Evolutionary conservation across 768 basidiomycete species (phyloP).

Genomic region (Pleurotus salmoneostramineus): DNA sequence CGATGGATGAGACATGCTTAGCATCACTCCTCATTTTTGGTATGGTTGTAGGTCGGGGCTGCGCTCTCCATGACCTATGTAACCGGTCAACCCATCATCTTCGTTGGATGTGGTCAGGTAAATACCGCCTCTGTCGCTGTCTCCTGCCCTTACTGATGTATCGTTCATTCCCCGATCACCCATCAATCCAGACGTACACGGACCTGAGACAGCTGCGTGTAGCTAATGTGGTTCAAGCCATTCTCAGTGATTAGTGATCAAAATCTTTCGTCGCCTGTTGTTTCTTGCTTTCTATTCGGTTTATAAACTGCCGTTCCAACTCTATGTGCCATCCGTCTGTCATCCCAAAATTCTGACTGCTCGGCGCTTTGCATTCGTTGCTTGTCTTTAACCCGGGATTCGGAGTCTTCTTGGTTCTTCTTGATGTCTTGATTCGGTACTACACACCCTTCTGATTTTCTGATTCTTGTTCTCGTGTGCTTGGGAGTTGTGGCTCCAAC

Average conservation of each 20-base stretch:
- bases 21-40: not conserved
- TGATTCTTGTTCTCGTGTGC: no score
- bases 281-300: no score
- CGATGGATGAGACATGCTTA: not conserved
- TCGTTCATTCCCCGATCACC: not conserved
- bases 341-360: no score
- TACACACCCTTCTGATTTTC: no score
- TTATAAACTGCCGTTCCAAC: no score
- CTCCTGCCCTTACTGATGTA: slow-evolving; percentile 5
- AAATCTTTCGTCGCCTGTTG: slow-evolving; percentile 9
- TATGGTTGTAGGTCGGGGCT: slow-evolving; percentile 78
- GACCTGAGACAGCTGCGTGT: slow-evolving; percentile 91
- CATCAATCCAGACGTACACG: slow-evolving; percentile 76
- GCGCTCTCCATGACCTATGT: slow-evolving; percentile 99
- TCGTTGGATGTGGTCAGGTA: slow-evolving; percentile 97
- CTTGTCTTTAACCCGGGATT: no score
- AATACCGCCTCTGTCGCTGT: slow-evolving; percentile 17
- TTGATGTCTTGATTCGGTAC: no score
- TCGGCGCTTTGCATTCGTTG: no score
- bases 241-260: slow-evolving; percentile 78
- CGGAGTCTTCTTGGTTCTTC: no score
- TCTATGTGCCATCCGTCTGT: no score
- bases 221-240: slow-evolving; percentile 89
- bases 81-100: slow-evolving; percentile 96
- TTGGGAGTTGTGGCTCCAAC: no score